These are phyloP conservation scores for Boletus subparvulus DNA, from an alignment of 768 basidiomycete species.

Conservation along the genomic window DNA sequence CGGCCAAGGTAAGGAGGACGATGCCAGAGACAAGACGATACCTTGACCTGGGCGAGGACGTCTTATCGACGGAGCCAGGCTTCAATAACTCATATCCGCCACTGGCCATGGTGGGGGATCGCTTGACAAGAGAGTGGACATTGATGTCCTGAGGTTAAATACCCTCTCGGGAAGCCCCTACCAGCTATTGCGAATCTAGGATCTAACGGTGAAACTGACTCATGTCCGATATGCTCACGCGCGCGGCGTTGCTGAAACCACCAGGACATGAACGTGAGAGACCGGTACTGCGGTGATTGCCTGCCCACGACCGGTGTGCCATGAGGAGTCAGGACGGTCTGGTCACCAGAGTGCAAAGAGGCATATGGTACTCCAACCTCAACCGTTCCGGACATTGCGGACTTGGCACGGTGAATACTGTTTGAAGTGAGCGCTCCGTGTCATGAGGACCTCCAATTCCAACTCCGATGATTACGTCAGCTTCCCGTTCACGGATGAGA, in stretches of 20 bases:
- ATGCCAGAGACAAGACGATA: conserved; percentile 16
- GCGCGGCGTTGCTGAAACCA: too few relatives aligned
- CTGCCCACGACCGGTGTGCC: too few relatives aligned
- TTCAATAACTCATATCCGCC: conserved; percentile 22
- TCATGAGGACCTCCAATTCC: too few relatives aligned
- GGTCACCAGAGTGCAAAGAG: too few relatives aligned
- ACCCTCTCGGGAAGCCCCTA: neutral
- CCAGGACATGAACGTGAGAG: neutral
- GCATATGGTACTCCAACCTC: too few relatives aligned
- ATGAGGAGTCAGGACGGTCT: too few relatives aligned
- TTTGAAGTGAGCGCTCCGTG: neutral
- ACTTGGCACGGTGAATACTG: neutral
- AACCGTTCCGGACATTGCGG: too few relatives aligned
- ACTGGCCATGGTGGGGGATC: conserved; percentile 16
- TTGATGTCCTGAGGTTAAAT: neutral
- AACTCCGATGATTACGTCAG: neutral
- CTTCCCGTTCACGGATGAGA: neutral
- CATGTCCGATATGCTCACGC: neutral
- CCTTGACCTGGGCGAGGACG: conserved; percentile 3
- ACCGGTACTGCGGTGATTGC: too few relatives aligned
- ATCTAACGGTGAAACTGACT: neutral
- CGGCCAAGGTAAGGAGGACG: conserved; percentile 9
- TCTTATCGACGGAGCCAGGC: neutral
- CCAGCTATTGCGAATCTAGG: neutral
- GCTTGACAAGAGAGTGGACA: neutral